Conservation (phyloP, 1,284 basidiomycete species). For the Pyrrhoderma noxium region DNA sequence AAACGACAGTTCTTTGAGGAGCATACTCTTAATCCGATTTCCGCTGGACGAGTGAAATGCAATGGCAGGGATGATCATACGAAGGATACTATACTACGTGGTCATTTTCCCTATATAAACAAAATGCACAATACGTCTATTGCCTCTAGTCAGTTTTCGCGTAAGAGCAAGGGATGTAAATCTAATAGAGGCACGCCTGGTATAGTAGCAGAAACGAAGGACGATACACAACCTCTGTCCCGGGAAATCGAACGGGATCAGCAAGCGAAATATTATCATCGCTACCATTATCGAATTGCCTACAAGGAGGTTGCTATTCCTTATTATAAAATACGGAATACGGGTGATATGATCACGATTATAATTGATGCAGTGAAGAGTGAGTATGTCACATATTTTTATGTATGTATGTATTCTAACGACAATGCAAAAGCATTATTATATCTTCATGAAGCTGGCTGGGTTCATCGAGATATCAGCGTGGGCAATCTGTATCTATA, state of each 20-base stretch:
- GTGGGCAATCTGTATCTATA: conserved; percentile 2
- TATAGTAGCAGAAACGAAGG: too few relatives aligned
- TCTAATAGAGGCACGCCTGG: too few relatives aligned
- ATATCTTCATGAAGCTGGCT: not conserved
- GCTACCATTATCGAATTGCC: conserved; percentile 2
- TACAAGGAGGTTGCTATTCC: conserved; percentile 3
- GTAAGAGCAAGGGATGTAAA: too few relatives aligned
- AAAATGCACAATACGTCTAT: too few relatives aligned
- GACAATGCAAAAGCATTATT: too few relatives aligned
- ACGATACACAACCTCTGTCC: too few relatives aligned
- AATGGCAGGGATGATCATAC: not conserved
- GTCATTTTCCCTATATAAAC: not conserved
- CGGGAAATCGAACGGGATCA: too few relatives aligned
- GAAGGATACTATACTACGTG: not conserved
- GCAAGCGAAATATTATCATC: not conserved
- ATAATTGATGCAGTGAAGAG: not conserved
- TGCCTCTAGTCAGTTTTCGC: too few relatives aligned
- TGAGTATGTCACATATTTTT: not conserved
- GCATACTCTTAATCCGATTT: not conserved
- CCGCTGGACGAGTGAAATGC: not conserved
- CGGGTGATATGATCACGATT: not conserved
- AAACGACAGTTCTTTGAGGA: not conserved
- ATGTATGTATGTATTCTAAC: not conserved
- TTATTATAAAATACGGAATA: not conserved
- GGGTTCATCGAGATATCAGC: conserved; percentile 9